Base-by-base conservation (phyloP, 148 eudicot species). In the Fagopyrum homotropicum region DNA sequence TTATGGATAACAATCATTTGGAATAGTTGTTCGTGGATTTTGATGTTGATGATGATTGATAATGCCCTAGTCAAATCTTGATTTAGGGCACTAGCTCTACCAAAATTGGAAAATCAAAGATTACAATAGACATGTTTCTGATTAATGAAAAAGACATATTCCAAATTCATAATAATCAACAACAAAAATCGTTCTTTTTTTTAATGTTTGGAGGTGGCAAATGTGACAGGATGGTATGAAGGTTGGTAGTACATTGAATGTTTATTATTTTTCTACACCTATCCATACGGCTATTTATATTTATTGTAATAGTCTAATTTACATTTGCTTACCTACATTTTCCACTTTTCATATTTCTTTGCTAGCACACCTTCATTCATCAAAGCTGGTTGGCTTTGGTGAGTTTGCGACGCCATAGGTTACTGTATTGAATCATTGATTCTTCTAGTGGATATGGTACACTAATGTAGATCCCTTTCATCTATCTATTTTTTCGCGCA, bases 161-260 rank as follows among this genome's bases (percentile, higher is more conserved):
- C 10, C 9, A 57, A 40, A 43, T 66, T 19, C 16, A 0, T 40
- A 40, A 66, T 9, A 66, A 66, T 19, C 66, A 60, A 26, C 66
- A 43, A 35, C 0, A 14, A 35, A 40, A 35, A 43, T 4, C 15
- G 45, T 64, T 64, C 30, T 4, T 35, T 35, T 2, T 61, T 61
- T 9, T 15, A 59, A 59, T 9, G 12, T 7, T 35, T 9, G 14
- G 66, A 60, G 43, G 66, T 60, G 12, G 35, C 40, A 26, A 55
- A 55, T 55, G 59, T 55, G 59, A 55, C 16, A n/a, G 56, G 59
- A 19, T 6, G 57, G 57, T 15, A 17, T 19, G 5, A 26, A 57
- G 63, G 19, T 60, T 60, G 66, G 66, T 63, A 40, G 9, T 9
- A 40, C 45, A 66, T 66, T 66, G 46, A 66, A 66, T 40, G 71